phyloP scores from a whole-genome alignment of 768 basidiomycete species.

The Hemileccinum impolitum region DNA sequence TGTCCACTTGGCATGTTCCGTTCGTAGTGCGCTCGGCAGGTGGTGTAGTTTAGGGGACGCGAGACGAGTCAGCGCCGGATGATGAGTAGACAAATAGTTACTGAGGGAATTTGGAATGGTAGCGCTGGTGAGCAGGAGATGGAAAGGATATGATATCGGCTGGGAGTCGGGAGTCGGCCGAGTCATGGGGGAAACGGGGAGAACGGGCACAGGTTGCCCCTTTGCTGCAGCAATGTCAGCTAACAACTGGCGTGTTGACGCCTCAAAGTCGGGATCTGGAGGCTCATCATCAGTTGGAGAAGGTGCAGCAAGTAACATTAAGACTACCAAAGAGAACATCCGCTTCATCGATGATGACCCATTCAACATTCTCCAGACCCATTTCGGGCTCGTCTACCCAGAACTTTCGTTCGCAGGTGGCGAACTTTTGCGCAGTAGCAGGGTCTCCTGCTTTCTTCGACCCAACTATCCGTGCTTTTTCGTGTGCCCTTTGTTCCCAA shows the following conservation, averaged over 20 bases:
- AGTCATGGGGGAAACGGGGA: conserved; percentile 16
- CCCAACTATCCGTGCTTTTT: conserved; percentile 23
- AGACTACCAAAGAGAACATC: conserved; percentile 81
- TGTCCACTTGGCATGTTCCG: conserved; percentile 72
- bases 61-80: conserved; percentile 66
- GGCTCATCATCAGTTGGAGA: background rate
- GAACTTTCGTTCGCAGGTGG: conserved; percentile 28
- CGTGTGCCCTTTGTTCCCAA: conserved; percentile 29
- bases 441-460: conserved; percentile 30
- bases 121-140: conserved; percentile 78
- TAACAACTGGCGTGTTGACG: conserved; percentile 65
- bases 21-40: conserved; percentile 65
- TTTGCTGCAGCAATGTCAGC: conserved; percentile 67
- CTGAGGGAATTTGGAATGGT: conserved; percentile 81
- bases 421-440: conserved; percentile 8
- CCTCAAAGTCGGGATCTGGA: conserved; percentile 78
- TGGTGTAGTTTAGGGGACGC: conserved; percentile 79
- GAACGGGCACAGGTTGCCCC: conserved; percentile 24
- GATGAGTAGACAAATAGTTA: conserved; percentile 56
- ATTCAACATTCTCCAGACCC: conserved; percentile 70
- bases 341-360: conserved; percentile 90
- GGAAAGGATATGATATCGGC: conserved; percentile 61
- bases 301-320: background rate
- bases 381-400: conserved; percentile 53
- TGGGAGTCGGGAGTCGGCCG: conserved; percentile 10